A percentile compares a stretch with the other conserved stretches of the same genome.
Evolutionary conservation across 352 stramenopile species (phyloP).

Genomic region (Globisporangium viniferum): DNA sequence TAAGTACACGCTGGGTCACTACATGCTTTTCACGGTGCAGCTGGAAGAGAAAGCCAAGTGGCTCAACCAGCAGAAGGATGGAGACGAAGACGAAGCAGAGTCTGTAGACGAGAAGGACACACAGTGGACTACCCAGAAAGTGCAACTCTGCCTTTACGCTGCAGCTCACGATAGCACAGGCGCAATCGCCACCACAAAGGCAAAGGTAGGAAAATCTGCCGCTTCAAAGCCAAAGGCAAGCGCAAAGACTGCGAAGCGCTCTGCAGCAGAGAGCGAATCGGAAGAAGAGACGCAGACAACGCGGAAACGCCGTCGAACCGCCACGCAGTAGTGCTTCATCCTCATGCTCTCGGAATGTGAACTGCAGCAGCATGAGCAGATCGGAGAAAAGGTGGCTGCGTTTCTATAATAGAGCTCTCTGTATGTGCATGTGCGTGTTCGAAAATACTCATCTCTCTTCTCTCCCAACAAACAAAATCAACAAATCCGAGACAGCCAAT

Average conservation of each 20-base stretch:
- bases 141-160: constrained; percentile 73
- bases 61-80: constrained; percentile 39
- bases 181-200: neutral
- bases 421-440: neutral
- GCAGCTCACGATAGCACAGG: constrained; percentile 17
- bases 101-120: neutral
- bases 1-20: constrained; percentile 79
- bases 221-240: constrained; percentile 17
- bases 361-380: neutral
- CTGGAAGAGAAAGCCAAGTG: constrained; percentile 51
- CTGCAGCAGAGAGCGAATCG: neutral
- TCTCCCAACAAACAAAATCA: neutral
- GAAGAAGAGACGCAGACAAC: constrained; percentile 16
- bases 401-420: neutral
- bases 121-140: constrained; percentile 57
- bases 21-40: constrained; percentile 55
- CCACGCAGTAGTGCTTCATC: neutral
- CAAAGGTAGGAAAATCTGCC: constrained; percentile 6
- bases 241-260: neutral
- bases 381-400: neutral
- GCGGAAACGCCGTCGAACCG: constrained; percentile 14
- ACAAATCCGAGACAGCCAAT: neutral
- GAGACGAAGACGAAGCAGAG: constrained; percentile 22
- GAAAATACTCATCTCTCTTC: neutral
- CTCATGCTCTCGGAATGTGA: neutral